Base-by-base conservation (phyloP, 2,329 filamentous ascomycete species). In the Alternaria sp. region DNA sequence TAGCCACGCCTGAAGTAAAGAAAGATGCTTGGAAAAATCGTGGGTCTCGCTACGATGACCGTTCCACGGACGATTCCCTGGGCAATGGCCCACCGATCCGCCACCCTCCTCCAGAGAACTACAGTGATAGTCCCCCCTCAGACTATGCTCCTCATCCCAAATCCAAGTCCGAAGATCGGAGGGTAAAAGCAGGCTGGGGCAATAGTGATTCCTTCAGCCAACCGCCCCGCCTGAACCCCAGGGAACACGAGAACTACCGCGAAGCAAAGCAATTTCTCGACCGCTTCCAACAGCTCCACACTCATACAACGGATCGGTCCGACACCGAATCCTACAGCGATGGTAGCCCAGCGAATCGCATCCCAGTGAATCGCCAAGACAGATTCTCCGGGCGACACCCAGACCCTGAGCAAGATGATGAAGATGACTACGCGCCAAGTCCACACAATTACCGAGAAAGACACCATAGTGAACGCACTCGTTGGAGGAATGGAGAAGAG, bases 101-200 rank as follows among this genome's bases (percentile, higher is more conserved):
- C 25, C 19, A 15, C 25, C 32, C 55, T 40, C 8, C 55, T 17
- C 49, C 6, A 28, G 21, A 45, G n/a, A 32, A 50, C 45, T 21
- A 26, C 26, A 40, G 43, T 32, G 26, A 32, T 23, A 43, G 25
- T 23, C 57, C 23, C 6, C 36, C 30, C 13, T 28, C 44, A 50
- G 50, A 63, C 28, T 26, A n/a, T 12, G 59, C n/a, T 28, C n/a
- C 45, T 21, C 60, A 30, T 6, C 8, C 25, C 15, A 28, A 56
- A 28, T n/a, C 57, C 26, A 55, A 30, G 23, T 54, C 40, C 23
- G 50, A 57, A 21, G 25, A 21, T 30, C 49, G 54, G 30, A 45
- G 57, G 3, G 47, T 60, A 57, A 63, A 30, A 59, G 68, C 15
- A 55, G 62, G 66, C n/a, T 68, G 63, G 63, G 53, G 49, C 13